phyloP scores from a whole-genome alignment of 202 grass and related monocot species.

The Saccharum hybrid region DNA sequence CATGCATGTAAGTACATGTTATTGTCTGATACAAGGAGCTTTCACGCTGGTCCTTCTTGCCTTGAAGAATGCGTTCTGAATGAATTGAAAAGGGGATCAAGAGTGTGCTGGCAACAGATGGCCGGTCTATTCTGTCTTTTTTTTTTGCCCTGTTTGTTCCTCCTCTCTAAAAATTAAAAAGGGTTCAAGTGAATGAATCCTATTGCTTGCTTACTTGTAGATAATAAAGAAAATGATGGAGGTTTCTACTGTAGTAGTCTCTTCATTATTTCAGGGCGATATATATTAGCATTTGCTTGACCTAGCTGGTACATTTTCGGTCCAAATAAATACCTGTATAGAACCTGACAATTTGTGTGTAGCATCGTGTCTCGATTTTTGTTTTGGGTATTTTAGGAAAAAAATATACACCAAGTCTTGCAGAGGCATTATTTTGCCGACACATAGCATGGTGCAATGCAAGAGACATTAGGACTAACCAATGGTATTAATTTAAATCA shows the following conservation, averaged over 20 bases:
- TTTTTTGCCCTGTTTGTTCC: background rate
- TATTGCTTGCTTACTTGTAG: too few species aligned
- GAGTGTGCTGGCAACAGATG: constrained; percentile 32
- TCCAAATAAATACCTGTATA: too few species aligned
- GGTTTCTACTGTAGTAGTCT: too few species aligned
- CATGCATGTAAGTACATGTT: too few species aligned
- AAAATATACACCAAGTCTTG: background rate
- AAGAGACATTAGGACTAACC: background rate
- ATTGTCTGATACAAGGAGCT: constrained; percentile 26
- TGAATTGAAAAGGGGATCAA: background rate
- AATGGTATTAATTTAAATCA: background rate
- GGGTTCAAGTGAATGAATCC: too few species aligned
- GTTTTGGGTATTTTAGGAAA: background rate
- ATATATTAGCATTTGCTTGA: too few species aligned
- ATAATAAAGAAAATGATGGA: too few species aligned
- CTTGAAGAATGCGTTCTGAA: constrained; percentile 29
- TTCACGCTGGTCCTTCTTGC: constrained; percentile 20
- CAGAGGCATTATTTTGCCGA: constrained; percentile 28
- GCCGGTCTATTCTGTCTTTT: constrained; percentile 13
- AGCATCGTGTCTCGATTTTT: background rate
- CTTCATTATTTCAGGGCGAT: too few species aligned
- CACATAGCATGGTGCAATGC: background rate
- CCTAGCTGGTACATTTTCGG: too few species aligned
- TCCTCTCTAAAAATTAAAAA: background rate
- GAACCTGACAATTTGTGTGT: background rate